These are phyloP conservation scores for Penicillium psychrosexuale DNA, from an alignment of 2,329 filamentous ascomycete species.

Conservation along the genomic window DNA sequence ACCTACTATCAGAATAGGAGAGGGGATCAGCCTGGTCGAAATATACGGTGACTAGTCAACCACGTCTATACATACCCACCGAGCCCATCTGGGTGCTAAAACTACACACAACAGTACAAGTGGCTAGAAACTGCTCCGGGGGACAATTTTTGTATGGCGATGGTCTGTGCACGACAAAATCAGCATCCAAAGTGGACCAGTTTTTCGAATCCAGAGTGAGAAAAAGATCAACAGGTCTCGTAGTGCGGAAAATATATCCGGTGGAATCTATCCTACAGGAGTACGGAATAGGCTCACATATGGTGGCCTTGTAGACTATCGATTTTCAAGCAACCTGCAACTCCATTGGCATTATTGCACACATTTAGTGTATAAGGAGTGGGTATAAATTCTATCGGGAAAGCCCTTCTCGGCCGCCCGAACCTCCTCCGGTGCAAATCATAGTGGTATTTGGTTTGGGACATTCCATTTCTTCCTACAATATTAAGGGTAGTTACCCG, in stretches of 20 bases:
- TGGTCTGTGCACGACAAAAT: not conserved
- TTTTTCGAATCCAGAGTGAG: not conserved
- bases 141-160: not conserved
- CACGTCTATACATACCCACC: not conserved
- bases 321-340: too few relatives aligned
- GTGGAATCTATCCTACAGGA: not conserved
- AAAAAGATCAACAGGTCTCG: not conserved
- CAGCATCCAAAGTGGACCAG: not conserved
- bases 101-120: not conserved
- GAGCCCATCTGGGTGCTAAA: not conserved
- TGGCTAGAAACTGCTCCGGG: not conserved
- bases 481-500: not conserved
- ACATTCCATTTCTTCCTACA: not conserved
- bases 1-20: not conserved
- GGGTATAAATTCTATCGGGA: not conserved
- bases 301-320: not conserved
- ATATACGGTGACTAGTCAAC: not conserved
- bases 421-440: not conserved
- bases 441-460: not conserved
- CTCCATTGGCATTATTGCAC: not conserved
- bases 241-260: not conserved
- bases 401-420: not conserved
- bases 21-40: not conserved
- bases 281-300: not conserved
- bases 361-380: not conserved